phyloP scores from a whole-genome alignment of 148 eudicot species.

The Vaccinium darrowii region DNA sequence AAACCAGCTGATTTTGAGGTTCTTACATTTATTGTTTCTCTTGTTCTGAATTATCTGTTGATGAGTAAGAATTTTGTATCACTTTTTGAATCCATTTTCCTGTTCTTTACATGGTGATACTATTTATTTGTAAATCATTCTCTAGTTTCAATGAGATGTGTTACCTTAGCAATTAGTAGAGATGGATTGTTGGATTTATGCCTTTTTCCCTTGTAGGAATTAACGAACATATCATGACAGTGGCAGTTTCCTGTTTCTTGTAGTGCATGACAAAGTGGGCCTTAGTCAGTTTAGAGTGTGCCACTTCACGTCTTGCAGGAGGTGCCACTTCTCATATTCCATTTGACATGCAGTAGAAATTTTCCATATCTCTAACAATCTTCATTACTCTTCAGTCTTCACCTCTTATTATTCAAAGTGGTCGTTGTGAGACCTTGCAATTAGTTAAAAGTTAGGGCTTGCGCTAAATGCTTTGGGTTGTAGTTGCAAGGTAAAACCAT shows the following conservation, averaged over 20 bases:
- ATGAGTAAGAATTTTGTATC: neutral
- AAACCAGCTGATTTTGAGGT: constrained; percentile 96
- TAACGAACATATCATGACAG: neutral
- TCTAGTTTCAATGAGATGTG: neutral
- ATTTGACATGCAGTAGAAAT: neutral
- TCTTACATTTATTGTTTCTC: neutral
- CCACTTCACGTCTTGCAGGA: neutral
- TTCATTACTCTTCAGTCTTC: neutral
- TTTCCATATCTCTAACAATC: neutral
- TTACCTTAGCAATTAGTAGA: neutral
- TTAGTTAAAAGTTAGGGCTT: neutral
- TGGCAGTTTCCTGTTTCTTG: neutral
- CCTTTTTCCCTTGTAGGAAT: neutral
- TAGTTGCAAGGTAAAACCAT: neutral
- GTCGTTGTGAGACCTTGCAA: neutral
- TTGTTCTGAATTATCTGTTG: neutral
- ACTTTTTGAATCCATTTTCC: neutral
- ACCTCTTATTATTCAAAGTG: neutral
- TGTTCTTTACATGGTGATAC: neutral
- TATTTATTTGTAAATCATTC: neutral
- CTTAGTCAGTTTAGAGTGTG: neutral
- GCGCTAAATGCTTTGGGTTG: neutral
- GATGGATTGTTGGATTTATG: neutral
- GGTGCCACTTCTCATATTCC: neutral
- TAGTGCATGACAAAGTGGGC: neutral